phyloP scores from a whole-genome alignment of 305 asterid species.

The Rubia peregrina region DNA sequence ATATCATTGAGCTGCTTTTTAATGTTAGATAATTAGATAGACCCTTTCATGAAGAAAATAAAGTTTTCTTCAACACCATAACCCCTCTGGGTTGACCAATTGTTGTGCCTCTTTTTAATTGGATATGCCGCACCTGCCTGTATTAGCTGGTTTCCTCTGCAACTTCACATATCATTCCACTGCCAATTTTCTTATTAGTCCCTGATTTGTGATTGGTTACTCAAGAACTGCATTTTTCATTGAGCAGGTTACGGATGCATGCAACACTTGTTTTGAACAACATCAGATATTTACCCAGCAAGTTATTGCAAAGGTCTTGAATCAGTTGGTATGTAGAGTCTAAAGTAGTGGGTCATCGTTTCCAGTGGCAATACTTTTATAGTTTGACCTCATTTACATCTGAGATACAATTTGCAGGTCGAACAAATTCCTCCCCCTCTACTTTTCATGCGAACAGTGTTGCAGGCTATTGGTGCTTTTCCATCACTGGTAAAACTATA shows the following conservation, averaged over 20 bases:
- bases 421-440: conserved; percentile 96
- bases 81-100: not conserved
- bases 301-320: conserved; percentile 92
- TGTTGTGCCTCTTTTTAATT: not conserved
- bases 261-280: conserved; percentile 96
- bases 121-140: not conserved
- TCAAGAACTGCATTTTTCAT: conserved; percentile 19
- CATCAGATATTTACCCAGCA: conserved; percentile 80
- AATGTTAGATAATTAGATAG: not conserved
- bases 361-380: conserved; percentile 5
- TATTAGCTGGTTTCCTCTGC: not conserved
- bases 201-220: conserved; percentile 15
- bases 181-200: conserved; percentile 2
- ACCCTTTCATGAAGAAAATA: not conserved
- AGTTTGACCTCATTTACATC: conserved; percentile 11
- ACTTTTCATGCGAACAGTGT: conserved; percentile 93
- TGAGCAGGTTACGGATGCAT: conserved; percentile 93
- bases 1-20: not conserved
- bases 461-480: conserved; percentile 94
- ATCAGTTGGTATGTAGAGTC: conserved; percentile 70
- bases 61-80: not conserved
- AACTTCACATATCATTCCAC: not conserved
- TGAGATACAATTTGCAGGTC: conserved; percentile 55
- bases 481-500: conserved; percentile 72
- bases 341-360: conserved; percentile 1